These are phyloP conservation scores for Hymenoscyphus fraxineus DNA, from an alignment of 2,329 filamentous ascomycete genomes.

Conservation along the genomic window DNA sequence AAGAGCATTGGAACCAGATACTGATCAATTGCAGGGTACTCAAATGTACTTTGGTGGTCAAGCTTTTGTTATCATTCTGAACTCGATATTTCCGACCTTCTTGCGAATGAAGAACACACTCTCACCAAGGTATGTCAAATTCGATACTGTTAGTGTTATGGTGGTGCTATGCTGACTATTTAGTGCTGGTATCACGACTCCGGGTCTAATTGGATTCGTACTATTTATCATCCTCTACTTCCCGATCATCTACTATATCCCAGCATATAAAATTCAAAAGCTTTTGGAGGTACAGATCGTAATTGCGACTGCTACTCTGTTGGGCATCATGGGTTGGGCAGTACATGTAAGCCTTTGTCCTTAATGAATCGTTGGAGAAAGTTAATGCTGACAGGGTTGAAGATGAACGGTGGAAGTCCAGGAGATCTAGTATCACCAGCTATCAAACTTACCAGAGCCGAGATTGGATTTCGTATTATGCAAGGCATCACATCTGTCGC, in stretches of 20 bases:
- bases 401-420: slow-evolving; percentile 11
- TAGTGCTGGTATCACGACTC: slow-evolving; percentile 18
- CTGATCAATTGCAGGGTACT: slow-evolving; percentile 12
- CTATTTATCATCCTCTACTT: slow-evolving; percentile 16
- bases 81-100: slow-evolving; percentile 21
- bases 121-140: slow-evolving; percentile 13
- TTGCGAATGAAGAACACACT: slow-evolving; percentile 21
- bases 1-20: background rate
- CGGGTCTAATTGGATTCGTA: slow-evolving; percentile 15
- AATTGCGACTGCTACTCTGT: slow-evolving; percentile 9
- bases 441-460: slow-evolving; percentile 12
- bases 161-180: background rate
- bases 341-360: slow-evolving; percentile 3
- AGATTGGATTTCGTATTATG: slow-evolving; percentile 13
- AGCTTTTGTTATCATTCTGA: slow-evolving; percentile 18
- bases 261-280: slow-evolving; percentile 14
- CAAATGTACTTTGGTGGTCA: slow-evolving; percentile 25
- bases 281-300: slow-evolving; percentile 12
- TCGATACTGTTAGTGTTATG: background rate
- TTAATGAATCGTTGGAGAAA: background rate
- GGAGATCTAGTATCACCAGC: slow-evolving; percentile 13
- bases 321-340: slow-evolving; percentile 17
- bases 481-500: slow-evolving; percentile 12
- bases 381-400: background rate
- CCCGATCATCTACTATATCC: slow-evolving; percentile 15